Evolutionary conservation across 208 protist genomes (phyloP).

Genomic region (Wallacemonas sp.): DNA sequence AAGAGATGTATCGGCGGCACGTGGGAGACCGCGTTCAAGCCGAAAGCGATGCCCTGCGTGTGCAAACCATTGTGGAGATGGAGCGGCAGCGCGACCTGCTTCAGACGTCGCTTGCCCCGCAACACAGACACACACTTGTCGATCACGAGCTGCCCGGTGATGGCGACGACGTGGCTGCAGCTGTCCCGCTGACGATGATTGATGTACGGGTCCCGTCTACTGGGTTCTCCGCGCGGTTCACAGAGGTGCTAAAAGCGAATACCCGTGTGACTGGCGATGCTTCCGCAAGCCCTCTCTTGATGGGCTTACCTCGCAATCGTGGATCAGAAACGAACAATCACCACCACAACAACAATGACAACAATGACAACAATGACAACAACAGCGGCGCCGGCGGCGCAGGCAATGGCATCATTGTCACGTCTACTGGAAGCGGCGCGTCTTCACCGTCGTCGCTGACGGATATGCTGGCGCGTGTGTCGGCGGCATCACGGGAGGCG

Average conservation of each 20-base stretch:
- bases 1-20: neutral
- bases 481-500: neutral
- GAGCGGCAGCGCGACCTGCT: neutral
- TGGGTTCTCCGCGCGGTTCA: neutral
- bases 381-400: neutral
- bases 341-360: neutral
- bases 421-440: too few species aligned
- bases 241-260: too few species aligned
- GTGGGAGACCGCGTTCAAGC: neutral
- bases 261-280: neutral
- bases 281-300: too few species aligned
- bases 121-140: too few species aligned
- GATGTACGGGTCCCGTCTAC: neutral
- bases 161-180: neutral
- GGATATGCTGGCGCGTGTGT: neutral
- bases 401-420: neutral
- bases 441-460: too few species aligned
- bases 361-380: neutral
- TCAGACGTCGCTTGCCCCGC: too few species aligned
- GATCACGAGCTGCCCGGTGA: too few species aligned
- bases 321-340: neutral
- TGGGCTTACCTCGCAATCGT: too few species aligned
- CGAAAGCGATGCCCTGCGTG: neutral
- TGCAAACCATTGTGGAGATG: constrained; percentile 10
- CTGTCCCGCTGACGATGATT: neutral